phyloP scores from a whole-genome alignment of 1,139 yeast species.

The Suhomyces anneliseae region DNA sequence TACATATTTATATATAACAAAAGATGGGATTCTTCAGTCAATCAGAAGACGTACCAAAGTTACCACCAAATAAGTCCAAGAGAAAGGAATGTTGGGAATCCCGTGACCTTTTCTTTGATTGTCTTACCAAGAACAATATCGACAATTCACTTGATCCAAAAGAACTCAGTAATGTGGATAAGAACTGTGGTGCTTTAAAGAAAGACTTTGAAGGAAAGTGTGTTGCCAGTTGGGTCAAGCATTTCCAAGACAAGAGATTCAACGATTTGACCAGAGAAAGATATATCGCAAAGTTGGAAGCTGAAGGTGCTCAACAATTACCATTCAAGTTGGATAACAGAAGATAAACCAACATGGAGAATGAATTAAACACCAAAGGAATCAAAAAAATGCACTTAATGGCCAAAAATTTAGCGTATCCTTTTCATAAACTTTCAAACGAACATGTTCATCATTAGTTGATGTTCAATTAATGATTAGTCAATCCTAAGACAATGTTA shows the following conservation, averaged over 20 bases:
- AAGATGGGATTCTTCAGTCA: slow-evolving; percentile 40
- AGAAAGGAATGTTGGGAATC: slow-evolving; percentile 47
- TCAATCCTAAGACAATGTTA: no score
- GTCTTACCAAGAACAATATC: slow-evolving; percentile 40
- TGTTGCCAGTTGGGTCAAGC: slow-evolving; percentile 47
- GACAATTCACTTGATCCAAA: slow-evolving; percentile 47
- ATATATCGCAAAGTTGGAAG: slow-evolving; percentile 43
- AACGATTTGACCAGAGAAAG: slow-evolving; percentile 44
- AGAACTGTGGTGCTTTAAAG: slow-evolving; percentile 37
- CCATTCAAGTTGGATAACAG: slow-evolving; percentile 43
- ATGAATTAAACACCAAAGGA: not conserved
- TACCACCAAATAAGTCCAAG: slow-evolving; percentile 44
- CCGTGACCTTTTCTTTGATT: slow-evolving; percentile 43
- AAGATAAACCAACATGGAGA: slow-evolving; percentile 2
- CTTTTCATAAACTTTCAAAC: no score
- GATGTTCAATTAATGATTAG: no score
- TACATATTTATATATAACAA: not conserved
- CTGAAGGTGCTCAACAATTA: slow-evolving; percentile 50
- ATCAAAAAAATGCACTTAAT: no score
- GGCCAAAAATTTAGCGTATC: no score
- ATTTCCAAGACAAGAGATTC: slow-evolving; percentile 49
- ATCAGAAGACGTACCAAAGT: slow-evolving; percentile 24
- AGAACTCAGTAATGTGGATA: slow-evolving; percentile 31
- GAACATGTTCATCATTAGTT: no score
- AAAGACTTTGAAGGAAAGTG: slow-evolving; percentile 40